These are phyloP conservation scores for Hanseniaspora thailandica DNA, from an alignment of 805 yeast genomes.

Conservation along the genomic window DNA sequence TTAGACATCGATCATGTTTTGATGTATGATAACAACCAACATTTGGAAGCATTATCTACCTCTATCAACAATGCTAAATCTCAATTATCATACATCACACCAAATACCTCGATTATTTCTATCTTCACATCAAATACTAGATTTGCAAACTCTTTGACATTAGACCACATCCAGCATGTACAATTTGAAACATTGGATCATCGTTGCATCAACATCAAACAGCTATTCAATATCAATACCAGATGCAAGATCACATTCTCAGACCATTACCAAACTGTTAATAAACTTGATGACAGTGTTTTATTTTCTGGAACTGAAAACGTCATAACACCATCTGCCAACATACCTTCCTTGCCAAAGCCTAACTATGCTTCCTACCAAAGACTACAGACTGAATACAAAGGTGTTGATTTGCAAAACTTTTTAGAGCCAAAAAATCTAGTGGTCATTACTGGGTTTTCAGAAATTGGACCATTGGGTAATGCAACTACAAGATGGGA, in stretches of 20 bases:
- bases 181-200: not conserved
- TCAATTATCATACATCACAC: not conserved
- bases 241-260: conserved; percentile 44
- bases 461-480: conserved; percentile 92
- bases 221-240: conserved; percentile 68
- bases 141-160: not conserved
- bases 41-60: not conserved
- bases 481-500: conserved; percentile 88
- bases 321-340: not conserved
- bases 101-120: conserved; percentile 1
- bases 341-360: conserved; percentile 41
- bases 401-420: conserved; percentile 46
- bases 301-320: not conserved
- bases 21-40: not conserved
- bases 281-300: not conserved
- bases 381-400: conserved; percentile 42
- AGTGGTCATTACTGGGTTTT: conserved; percentile 76
- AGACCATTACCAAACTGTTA: not conserved
- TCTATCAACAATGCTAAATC: not conserved
- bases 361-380: conserved; percentile 55
- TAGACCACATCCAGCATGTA: not conserved
- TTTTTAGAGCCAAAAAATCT: conserved; percentile 67
- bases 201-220: conserved; percentile 29
- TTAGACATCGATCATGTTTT: not conserved
- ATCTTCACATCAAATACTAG: not conserved